Conservation (phyloP, 495 filamentous ascomycete genomes). For the Daldinia concentrica region DNA sequence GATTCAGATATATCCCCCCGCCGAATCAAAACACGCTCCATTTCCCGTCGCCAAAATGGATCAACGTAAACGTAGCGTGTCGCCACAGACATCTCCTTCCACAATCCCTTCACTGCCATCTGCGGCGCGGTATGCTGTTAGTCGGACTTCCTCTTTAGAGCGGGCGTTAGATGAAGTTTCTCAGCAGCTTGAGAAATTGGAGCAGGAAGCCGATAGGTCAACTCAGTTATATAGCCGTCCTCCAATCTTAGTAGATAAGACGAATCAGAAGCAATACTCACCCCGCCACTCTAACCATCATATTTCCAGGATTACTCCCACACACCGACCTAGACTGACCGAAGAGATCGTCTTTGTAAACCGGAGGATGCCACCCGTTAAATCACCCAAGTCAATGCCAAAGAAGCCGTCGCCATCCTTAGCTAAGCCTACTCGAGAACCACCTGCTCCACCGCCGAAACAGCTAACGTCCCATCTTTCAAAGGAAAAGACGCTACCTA, state of each 20-base stretch:
- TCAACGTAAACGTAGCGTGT: slow-evolving; percentile 5
- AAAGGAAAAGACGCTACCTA: slow-evolving; percentile 32
- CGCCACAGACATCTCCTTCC: slow-evolving; percentile 36
- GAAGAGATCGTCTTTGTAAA: slow-evolving; percentile 40
- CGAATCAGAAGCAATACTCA: slow-evolving; percentile 20
- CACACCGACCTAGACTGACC: slow-evolving; percentile 20
- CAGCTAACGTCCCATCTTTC: neutral
- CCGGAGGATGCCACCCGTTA: slow-evolving; percentile 35
- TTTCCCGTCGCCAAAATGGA: neutral
- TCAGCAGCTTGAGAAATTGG: slow-evolving; percentile 48
- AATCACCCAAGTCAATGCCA: slow-evolving; percentile 10
- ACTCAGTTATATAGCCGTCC: slow-evolving; percentile 7
- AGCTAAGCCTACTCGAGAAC: slow-evolving; percentile 18
- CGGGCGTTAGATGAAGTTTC: slow-evolving; percentile 51
- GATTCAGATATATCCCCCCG: slow-evolving; percentile 2
- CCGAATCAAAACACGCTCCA: slow-evolving; percentile 4
- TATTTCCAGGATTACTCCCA: neutral
- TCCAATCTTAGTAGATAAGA: slow-evolving; percentile 25
- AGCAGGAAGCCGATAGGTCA: slow-evolving; percentile 24
- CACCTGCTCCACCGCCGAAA: slow-evolving; percentile 7
- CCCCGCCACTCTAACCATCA: slow-evolving; percentile 4
- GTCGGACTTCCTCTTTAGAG: slow-evolving; percentile 49
- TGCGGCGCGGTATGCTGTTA: slow-evolving; percentile 45
- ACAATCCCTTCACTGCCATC: slow-evolving; percentile 44
- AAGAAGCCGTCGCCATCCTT: slow-evolving; percentile 21